Base-by-base conservation (phyloP, 495 filamentous ascomycete species). In the Aspergillus steynii region DNA sequence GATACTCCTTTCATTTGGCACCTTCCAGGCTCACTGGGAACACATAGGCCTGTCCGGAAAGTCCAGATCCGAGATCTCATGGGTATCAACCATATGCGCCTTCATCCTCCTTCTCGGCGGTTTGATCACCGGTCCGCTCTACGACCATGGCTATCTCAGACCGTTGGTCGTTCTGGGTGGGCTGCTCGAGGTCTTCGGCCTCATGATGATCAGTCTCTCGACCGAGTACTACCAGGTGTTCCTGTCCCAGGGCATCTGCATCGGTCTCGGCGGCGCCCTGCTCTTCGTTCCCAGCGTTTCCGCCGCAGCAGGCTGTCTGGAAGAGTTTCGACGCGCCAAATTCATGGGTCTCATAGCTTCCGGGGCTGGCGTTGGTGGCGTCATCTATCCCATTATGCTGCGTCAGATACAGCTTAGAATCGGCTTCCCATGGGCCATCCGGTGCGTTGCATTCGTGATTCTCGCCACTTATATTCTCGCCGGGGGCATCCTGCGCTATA, bases 181-280 rank as follows among this genome's bases (percentile, higher is more conserved):
- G 45, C 27, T 52, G 8, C 28, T 53, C 47, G 28, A 26, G 2
- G 53, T 61, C 12, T 50, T 76, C 46, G 59, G 67, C 1, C 56
- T 72, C 1, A 66, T 66, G 59, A 69, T 74, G 68, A 63, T 58
- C 9, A 73, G 71, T 50, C 52, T 73, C 8, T 48, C 61, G 29
- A 42, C 50, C 9, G 48, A 67, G 34, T 74, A 74, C 60, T 74
- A 70, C 28, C 68, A 74, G 50, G 61, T 74, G 7, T 58, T 73
- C 31, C 68, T 74, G 0, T 64, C 70, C 4, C 72, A 74, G 56
- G 70, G 72, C 7, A 46, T 74, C 3, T 50, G 46, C 20, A 62
- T 67, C 53, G 72, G 72, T 26, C 49, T 74, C 20, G 70, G 70
- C n/a, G 32, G 56, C 28, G 56, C 47, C 29, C 27, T 51, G 20